Evolutionary conservation across 768 basidiomycete genomes (phyloP), one percentile per base, ranked within the genome.

Genomic region (Xerocomellus chrysenteron): DNA sequence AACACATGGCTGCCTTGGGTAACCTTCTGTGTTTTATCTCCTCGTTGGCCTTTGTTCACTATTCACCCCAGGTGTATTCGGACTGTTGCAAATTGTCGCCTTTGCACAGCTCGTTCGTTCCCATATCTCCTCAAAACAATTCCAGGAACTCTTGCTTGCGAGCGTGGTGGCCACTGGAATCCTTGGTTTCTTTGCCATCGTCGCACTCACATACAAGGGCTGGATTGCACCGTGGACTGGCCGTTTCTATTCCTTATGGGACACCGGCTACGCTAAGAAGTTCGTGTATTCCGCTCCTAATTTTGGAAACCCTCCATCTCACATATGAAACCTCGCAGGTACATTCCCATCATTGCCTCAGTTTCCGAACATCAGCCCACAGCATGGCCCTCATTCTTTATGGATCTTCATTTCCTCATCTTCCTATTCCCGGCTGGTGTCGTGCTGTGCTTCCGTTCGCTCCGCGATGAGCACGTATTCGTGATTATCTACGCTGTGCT

Each of bases 151-250:
- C 13, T 79, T 98, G 28, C 81, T 85, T 46, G 76, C 80, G 35
- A 82, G 83, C 40, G 85, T 93, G 54, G 78, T 94, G 42, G 77
- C 78, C 7, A 79, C 82, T 21, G 92, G 92, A 58, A 42, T 89
- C 2, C 74, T 94, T 28, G 94, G 92, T 39, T 80, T 86, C 51
- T 73, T 78, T 5, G 90, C 82, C 0, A 85, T 98, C 54, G 84
- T 85, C 43, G 82, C 82, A 47, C 81, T 98, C 60, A 98, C 96
- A 0, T 90, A 92, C 75, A 90, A 87, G 57, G 96, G 95, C 19
- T 91, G 86, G 83, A 98, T 99, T 64, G 95, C 96, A 5, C 96
- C 96, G 0, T 99, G 97, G 95, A 98, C 96, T n/a, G 97, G 97
- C 39, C 88, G 97, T 55, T 98, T 99, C 82, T 99, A 99, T 74